Evolutionary conservation across 176 grass and related monocot genomes (phyloP).

Genomic region (Aegilops bicornis): DNA sequence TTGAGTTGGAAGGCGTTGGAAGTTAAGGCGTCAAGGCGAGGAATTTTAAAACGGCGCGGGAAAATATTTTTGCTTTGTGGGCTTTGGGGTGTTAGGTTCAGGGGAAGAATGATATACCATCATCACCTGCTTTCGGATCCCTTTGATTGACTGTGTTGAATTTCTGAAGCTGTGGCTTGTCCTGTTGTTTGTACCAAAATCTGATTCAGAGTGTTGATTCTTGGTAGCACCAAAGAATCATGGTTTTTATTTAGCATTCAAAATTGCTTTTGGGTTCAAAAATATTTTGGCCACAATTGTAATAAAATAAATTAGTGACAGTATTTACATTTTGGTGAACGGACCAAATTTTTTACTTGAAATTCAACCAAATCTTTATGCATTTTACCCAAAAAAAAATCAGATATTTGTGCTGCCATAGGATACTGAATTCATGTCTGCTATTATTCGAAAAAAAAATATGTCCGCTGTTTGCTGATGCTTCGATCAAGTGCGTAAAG

Average conservation of each 20-base stretch:
- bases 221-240: not conserved
- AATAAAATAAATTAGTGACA: not conserved
- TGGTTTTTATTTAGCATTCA: not conserved
- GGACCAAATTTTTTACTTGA: not conserved
- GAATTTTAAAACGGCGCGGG: constrained; percentile 24
- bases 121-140: not conserved
- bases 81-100: not conserved
- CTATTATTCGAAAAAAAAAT: not conserved
- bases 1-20: not conserved
- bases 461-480: not conserved
- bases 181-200: not conserved
- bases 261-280: not conserved
- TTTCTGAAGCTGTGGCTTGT: not conserved
- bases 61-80: not conserved
- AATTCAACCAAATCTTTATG: not conserved
- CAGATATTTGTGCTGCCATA: too few relatives aligned
- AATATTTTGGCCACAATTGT: not conserved
- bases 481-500: not conserved
- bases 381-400: not conserved
- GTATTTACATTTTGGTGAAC: not conserved
- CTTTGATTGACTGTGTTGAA: not conserved
- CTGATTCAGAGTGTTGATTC: not conserved
- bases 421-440: not conserved
- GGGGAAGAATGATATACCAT: not conserved
- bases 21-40: not conserved